phyloP scores from a whole-genome alignment of 2,329 filamentous ascomycete species.

The Cadophora malorum region DNA sequence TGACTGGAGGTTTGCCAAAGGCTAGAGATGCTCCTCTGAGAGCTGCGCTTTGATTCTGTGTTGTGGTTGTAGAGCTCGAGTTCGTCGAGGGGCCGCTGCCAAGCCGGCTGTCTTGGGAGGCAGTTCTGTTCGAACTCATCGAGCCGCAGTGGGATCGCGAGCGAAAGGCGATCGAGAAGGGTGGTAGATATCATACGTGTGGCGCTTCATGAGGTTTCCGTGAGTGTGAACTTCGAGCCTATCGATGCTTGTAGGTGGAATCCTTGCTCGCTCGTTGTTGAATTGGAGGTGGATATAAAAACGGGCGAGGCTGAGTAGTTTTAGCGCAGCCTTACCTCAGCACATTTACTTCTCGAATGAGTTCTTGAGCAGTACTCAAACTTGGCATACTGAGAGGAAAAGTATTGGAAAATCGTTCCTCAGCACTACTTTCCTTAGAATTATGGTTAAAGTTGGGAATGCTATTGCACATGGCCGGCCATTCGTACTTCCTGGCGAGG shows the following conservation, averaged over 20 bases:
- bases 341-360: neutral
- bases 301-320: conserved; percentile 9
- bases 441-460: neutral
- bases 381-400: too few species aligned
- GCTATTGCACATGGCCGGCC: neutral
- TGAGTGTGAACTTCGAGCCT: neutral
- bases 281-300: conserved; percentile 4
- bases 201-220: conserved; percentile 29
- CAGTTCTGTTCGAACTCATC: conserved; percentile 31
- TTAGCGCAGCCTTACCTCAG: conserved; percentile 12
- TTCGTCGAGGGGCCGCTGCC: conserved; percentile 29
- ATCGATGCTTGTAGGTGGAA: conserved; percentile 22
- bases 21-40: conserved; percentile 55
- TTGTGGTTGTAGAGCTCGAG: conserved; percentile 13
- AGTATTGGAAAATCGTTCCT: too few species aligned
- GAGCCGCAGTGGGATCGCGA: conserved; percentile 34
- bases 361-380: neutral
- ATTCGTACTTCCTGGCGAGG: neutral
- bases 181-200: conserved; percentile 28
- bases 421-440: neutral
- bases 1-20: conserved; percentile 52
- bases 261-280: neutral
- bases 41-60: conserved; percentile 51
- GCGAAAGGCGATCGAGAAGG: conserved; percentile 31
- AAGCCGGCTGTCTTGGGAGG: conserved; percentile 29